Percentiles rank a stretch among this genome's conserved stretches.
phyloP scores from a whole-genome alignment of 768 basidiomycete species.

The Mycena maculata region DNA sequence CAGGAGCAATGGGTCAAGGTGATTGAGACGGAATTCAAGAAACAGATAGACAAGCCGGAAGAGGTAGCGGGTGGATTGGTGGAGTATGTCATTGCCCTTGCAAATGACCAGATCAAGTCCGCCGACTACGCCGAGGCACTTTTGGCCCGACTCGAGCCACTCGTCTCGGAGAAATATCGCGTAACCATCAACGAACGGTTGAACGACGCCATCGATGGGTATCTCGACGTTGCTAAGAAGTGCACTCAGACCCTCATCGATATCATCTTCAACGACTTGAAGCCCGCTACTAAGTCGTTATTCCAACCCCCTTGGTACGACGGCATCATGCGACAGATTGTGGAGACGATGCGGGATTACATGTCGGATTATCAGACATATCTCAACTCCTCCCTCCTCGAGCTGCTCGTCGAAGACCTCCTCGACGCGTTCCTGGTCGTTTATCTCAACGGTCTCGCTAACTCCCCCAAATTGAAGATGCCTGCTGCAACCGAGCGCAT shows the following conservation, averaged over 20 bases:
- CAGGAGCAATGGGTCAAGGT: conserved; percentile 91
- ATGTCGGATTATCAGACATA: conserved; percentile 94
- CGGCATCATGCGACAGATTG: conserved; percentile 85
- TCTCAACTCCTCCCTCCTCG: conserved; percentile 90
- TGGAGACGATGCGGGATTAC: conserved; percentile 97
- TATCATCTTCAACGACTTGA: conserved; percentile 94
- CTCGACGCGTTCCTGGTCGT: conserved; percentile 90
- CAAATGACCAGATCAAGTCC: conserved; percentile 97
- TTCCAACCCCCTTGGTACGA: conserved; percentile 94
- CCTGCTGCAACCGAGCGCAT: conserved; percentile 88
- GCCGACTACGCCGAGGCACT: conserved; percentile 94
- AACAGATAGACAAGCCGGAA: conserved; percentile 88
- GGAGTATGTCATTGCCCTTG: conserved; percentile 95
- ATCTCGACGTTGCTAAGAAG: conserved; percentile 97
- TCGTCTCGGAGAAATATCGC: conserved; percentile 94
- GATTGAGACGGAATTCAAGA: conserved; percentile 87
- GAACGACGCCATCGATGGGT: conserved; percentile 98
- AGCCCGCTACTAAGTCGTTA: conserved; percentile 84
- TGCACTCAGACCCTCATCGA: conserved; percentile 95
- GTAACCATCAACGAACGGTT: conserved; percentile 84
- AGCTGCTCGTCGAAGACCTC: conserved; percentile 92
- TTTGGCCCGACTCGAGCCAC: conserved; percentile 84
- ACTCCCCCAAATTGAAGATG: conserved; percentile 87
- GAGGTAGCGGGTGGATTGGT: conserved; percentile 89
- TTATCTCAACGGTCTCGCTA: conserved; percentile 89